Evolutionary conservation across 176 grass and related monocot genomes (phyloP), one percentile per base, ranked within the genome.

Genomic region (Alopecurus myosuroides): DNA sequence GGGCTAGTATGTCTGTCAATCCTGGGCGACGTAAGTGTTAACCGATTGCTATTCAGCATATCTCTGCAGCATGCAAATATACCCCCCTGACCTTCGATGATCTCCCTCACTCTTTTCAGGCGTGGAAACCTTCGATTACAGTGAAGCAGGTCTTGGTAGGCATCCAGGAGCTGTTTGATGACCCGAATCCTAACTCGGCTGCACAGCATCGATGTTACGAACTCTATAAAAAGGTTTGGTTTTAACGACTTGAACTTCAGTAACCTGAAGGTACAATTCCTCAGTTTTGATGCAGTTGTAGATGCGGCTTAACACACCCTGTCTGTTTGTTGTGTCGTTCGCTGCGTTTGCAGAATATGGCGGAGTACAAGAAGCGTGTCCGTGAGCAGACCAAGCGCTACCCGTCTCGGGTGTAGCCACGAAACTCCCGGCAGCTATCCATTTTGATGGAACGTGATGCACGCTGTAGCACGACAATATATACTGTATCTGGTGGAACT

Each of bases 121-220:
- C 62, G 55, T 95, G 96, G 93, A 98, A 94, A 66, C 85, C 95
- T 22, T 92, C 91, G 40, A 95, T 95, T 44, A 93, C 93, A 9
- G 93, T 95, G 80, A 93, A 85, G 70, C 95, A 98, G 72, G 91
- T 98, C 66, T 81, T 98, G 40, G 26, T 98, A 31, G 93, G 95
- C 41, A 95, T 95, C 85, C 95, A 98, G 49, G 93, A 98, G 60
- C 53, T 95, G 67, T 50, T 98, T 56, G 95, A 98, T 81, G 37
- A 88, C 44, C 93, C 95, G 1, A 98, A 95, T 83, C 91, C 91
- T 40, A 62, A 75, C 23, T 90, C 90, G 4, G 57, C 91, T 48
- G 96, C 96, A 22, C 95, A 95, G 74, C 74, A 82, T 55, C 78
- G 79, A 22, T 60, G 93, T 4, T 93, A 77, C 61, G 79, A 90